phyloP scores from a whole-genome alignment of 768 basidiomycete species.

The Coprinellus micaceus region DNA sequence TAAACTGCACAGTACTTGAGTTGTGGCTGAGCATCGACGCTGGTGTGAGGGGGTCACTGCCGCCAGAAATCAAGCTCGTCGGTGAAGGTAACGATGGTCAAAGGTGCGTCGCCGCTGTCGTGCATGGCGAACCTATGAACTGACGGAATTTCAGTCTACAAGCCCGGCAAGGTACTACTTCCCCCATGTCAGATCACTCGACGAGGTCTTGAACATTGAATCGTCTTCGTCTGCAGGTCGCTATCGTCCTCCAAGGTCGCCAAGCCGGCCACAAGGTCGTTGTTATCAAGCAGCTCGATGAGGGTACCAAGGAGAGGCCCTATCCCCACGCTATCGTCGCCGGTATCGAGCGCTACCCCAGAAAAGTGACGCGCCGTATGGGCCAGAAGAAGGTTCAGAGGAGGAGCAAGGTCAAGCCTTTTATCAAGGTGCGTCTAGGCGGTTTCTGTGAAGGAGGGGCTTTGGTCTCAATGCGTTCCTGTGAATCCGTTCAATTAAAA shows the following conservation, averaged over 20 bases:
- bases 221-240: conserved; percentile 53
- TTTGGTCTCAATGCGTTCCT: background rate
- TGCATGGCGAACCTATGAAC: conserved; percentile 2
- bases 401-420: conserved; percentile 98
- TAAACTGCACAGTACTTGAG: too few relatives aligned
- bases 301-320: conserved; percentile 92
- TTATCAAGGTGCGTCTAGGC: conserved; percentile 80
- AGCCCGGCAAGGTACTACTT: conserved; percentile 79
- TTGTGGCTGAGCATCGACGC: too few relatives aligned
- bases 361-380: conserved; percentile 97
- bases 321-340: conserved; percentile 99
- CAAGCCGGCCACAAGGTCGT: conserved; percentile 99
- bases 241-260: conserved; percentile 97
- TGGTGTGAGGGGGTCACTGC: conserved; percentile 23
- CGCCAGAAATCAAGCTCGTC: conserved; percentile 40
- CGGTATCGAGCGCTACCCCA: conserved; percentile 96
- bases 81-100: conserved; percentile 52
- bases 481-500: conserved; percentile 24
- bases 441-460: background rate
- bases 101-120: conserved; percentile 37
- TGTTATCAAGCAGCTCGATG: conserved; percentile 95
- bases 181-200: background rate
- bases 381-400: conserved; percentile 89
- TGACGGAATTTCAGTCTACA: conserved; percentile 63
- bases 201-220: background rate